Evolutionary conservation across 2,329 filamentous ascomycete genomes (phyloP), one percentile per base, ranked within the genome.

Genomic region (Thyridium curvatum): DNA sequence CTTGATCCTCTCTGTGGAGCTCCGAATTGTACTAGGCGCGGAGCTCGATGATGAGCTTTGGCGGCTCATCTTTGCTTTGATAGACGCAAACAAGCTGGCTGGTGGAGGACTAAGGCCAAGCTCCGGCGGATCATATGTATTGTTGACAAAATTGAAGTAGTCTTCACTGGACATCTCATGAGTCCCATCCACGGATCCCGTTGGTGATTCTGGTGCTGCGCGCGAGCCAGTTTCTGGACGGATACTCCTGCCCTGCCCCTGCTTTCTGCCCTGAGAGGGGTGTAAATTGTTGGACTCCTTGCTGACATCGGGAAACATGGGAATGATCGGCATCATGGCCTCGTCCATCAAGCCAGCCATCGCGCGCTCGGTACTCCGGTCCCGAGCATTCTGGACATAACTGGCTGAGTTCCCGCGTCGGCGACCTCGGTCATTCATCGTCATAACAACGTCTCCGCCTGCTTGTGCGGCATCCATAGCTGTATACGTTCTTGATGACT

Each of bases 281-380:
- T 10, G 21, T 6, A 10, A 26, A 10, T 6, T 10, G 10, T 10
- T 10, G 6, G 21, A 10, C 6, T 26, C 21, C 10, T 6, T 10
- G 21, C 10, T 26, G 21, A 26, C 10, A 10, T 26, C 21, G 21
- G 21, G 21, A 6, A 26, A 10, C 21, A 26, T 26, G 6, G 21
- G 21, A 26, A 26, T 10, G 21, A 26, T 10, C 21, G 21, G 21
- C 10, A 26, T 10, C 21, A 26, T 39, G 2, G 38, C 37, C 32
- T 57, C 52, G 15, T 55, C 53, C 18, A 47, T 47, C 12, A 55
- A 45, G 2, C 48, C 49, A 8, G 45, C 47, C 31, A 58, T 44
- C 3, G 52, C 52, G 5, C 50, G 46, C 30, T 57, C 54, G 2
- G 50, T 46, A 33, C 51, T 58, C 43, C 53, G 54, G 1, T 49